phyloP scores from a whole-genome alignment of 345 rosid genomes.

The Brassica rapa region DNA sequence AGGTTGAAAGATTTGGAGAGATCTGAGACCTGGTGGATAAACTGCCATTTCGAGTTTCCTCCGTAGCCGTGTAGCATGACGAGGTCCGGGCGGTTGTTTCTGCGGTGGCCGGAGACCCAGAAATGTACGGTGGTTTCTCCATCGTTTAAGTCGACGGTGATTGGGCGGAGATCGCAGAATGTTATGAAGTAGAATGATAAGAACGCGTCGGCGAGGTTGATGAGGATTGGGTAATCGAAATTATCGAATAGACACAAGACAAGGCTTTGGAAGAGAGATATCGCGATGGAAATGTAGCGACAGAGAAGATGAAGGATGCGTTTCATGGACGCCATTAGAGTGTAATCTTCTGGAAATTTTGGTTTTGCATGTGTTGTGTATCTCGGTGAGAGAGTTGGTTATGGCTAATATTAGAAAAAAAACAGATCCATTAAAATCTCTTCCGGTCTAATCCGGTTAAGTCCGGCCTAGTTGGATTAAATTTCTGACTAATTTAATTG shows the following conservation, averaged over 20 bases:
- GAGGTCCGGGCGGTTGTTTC: slow-evolving; percentile 43
- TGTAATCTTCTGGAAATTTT: slow-evolving; percentile 1
- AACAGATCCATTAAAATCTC: not conserved
- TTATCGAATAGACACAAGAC: slow-evolving; percentile 26
- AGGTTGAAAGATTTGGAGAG: slow-evolving; percentile 59
- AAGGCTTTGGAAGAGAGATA: slow-evolving; percentile 16
- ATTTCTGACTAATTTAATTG: not conserved
- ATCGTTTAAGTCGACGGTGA: slow-evolving; percentile 55
- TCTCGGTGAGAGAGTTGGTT: slow-evolving; percentile 4
- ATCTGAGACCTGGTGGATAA: slow-evolving; percentile 49
- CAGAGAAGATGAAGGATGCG: slow-evolving; percentile 6
- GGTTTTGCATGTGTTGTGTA: slow-evolving; percentile 9
- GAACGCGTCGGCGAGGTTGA: slow-evolving; percentile 43
- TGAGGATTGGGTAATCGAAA: slow-evolving; percentile 41
- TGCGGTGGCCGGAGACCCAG: slow-evolving; percentile 59
- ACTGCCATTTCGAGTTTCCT: slow-evolving; percentile 72
- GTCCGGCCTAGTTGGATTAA: not conserved
- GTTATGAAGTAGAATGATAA: slow-evolving; percentile 48
- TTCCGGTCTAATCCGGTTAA: slow-evolving; percentile 1
- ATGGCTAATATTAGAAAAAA: slow-evolving; percentile 10
- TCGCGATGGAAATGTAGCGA: slow-evolving; percentile 8
- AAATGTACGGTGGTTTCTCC: slow-evolving; percentile 62
- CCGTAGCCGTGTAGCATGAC: slow-evolving; percentile 78
- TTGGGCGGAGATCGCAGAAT: slow-evolving; percentile 52
- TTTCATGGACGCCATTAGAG: slow-evolving; percentile 34